Evolutionary conservation across 495 filamentous ascomycete species (phyloP), one percentile per base, ranked within the genome.

Genomic region (Trichodelitschia bisporula): DNA sequence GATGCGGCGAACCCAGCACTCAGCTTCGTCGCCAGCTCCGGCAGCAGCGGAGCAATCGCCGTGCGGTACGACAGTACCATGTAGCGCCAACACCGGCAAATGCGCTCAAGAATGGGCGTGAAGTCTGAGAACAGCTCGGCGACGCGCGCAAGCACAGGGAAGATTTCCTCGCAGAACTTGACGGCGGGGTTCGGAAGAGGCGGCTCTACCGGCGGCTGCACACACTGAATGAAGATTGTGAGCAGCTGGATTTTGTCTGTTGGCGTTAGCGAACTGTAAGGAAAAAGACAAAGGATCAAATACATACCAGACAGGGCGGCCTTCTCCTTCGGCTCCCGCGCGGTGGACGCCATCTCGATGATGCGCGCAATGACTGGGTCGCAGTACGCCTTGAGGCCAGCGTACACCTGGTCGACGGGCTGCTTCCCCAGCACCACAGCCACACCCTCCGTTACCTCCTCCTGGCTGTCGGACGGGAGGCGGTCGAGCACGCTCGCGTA

Each of bases 61-160:
- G 73, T 84, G 36, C 89, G 64, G 50, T 93, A 95, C 1, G 80
- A 91, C 33, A 93, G 77, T 16, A 95, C 66, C 83, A 92, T 90
- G 45, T 77, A 72, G 36, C 86, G 65, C 77, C 80, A 99, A 56
- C 77, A 92, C 29, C 86, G 65, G 49, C 82, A 92, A 14, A 99
- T 64, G 12, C 83, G 66, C 56, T 99, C 86, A 38, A 84, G 70
- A 33, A 99, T 89, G 4, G 86, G 86, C 2, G 70, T 53, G 35
- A 76, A 90, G 34, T 64, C 55, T 35, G 74, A 65, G 49, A 93
- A 95, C 49, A 68, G 80, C 41, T 83, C 70, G 24, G 77, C 64
- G 35, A 99, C 76, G 3, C 69, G 73, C 10, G 75, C 62, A 40
- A 95, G 58, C 26, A 92, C 63, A 3, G 77, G 78, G 48, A 92